Evolutionary conservation across 495 filamentous ascomycete species (phyloP).

Genomic region (Daldinia concentrica): DNA sequence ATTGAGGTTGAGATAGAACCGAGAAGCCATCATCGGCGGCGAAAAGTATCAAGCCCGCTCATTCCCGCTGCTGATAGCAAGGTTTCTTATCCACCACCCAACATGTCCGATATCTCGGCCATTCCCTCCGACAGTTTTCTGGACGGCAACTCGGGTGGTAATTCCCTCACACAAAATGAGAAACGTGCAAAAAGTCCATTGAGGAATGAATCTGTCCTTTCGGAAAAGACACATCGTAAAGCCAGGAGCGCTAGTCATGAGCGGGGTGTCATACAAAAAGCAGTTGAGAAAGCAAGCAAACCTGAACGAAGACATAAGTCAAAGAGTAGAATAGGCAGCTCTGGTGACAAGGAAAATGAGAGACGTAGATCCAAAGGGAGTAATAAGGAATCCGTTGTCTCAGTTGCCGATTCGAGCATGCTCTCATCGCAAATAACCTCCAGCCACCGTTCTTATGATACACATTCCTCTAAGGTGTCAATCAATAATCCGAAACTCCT

Average conservation of each 20-base stretch:
- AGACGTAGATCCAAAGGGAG: constrained; percentile 70
- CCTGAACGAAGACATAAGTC: constrained; percentile 62
- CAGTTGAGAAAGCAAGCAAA: constrained; percentile 49
- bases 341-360: constrained; percentile 69
- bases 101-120: constrained; percentile 83
- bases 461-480: constrained; percentile 79
- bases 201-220: constrained; percentile 50
- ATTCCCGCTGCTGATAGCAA: constrained; percentile 65
- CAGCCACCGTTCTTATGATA: constrained; percentile 74
- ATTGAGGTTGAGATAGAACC: constrained; percentile 86
- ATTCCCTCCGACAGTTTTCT: constrained; percentile 93
- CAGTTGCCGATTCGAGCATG: constrained; percentile 74
- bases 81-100: constrained; percentile 67
- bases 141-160: constrained; percentile 64
- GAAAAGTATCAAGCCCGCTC: constrained; percentile 63
- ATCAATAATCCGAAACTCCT: constrained; percentile 96
- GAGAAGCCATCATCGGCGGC: constrained; percentile 49
- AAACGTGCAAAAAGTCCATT: constrained; percentile 52
- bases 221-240: constrained; percentile 60
- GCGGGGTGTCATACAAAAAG: constrained; percentile 42
- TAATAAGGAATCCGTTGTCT: constrained; percentile 69
- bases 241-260: constrained; percentile 55
- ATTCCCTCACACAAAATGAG: constrained; percentile 42
- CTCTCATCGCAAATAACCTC: constrained; percentile 77
- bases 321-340: constrained; percentile 68